Conservation (phyloP, 2,329 filamentous ascomycete species). For the Penicillium freii region DNA sequence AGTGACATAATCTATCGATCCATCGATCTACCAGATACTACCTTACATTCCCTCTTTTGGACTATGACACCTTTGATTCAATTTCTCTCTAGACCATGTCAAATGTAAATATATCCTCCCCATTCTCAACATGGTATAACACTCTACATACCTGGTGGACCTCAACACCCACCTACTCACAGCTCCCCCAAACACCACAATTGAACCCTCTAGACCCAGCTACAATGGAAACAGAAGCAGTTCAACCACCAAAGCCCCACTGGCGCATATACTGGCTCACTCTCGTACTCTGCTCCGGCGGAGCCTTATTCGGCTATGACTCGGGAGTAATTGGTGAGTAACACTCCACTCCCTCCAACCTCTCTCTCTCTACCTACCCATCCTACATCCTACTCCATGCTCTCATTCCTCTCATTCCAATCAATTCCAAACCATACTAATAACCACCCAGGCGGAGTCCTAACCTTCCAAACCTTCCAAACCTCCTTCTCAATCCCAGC, state of each 20-base stretch:
- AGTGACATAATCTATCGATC: background rate
- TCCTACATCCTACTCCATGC: too few species aligned
- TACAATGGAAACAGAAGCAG: background rate
- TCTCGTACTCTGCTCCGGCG: conserved; percentile 52
- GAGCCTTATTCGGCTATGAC: conserved; percentile 47
- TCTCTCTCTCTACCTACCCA: too few species aligned
- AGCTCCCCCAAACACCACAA: conserved; percentile 9
- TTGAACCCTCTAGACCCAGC: background rate
- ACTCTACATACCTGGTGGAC: conserved; percentile 4
- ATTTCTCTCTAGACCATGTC: background rate
- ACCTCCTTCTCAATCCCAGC: too few species aligned
- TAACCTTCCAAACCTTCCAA: conserved; percentile 38
- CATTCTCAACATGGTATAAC: conserved; percentile 10
- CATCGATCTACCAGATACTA: too few species aligned
- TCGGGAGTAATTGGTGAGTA: conserved; percentile 44
- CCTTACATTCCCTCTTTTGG: background rate
- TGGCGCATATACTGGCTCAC: conserved; percentile 54
- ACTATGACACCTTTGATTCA: background rate
- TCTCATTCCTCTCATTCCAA: too few species aligned
- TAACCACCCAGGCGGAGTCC: conserved; percentile 42
- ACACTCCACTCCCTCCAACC: too few species aligned
- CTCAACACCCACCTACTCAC: conserved; percentile 9
- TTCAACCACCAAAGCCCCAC: conserved; percentile 31
- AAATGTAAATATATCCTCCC: background rate
- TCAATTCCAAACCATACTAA: background rate